Evolutionary conservation across 106 monocot genomes (phyloP).

Genomic region (Alisma plantagoaquatica): DNA sequence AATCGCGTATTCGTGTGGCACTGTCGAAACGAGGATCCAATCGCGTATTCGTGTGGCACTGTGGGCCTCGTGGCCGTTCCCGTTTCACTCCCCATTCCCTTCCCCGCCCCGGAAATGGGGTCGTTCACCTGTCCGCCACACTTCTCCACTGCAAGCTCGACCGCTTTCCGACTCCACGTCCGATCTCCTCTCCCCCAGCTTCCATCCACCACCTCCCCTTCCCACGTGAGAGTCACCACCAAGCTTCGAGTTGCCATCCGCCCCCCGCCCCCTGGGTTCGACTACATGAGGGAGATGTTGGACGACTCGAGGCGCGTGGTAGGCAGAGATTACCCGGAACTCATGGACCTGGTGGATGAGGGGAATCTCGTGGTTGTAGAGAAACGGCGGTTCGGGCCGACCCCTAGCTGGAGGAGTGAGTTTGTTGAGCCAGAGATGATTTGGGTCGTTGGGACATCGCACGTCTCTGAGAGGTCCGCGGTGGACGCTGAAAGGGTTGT

Average conservation of each 20-base stretch:
- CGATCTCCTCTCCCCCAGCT: too few species aligned
- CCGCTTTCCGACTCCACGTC: too few species aligned
- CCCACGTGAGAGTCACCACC: neutral
- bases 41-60: too few species aligned
- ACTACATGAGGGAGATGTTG: conserved; percentile 40
- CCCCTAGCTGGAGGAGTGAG: conserved; percentile 64
- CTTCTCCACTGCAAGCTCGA: too few species aligned
- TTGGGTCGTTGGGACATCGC: conserved; percentile 81
- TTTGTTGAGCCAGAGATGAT: conserved; percentile 82
- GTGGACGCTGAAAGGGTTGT: conserved; percentile 65
- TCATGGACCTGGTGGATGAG: conserved; percentile 49
- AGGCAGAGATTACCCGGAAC: conserved; percentile 36
- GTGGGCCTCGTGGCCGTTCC: too few species aligned
- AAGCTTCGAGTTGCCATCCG: conserved; percentile 28
- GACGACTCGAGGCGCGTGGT: conserved; percentile 41
- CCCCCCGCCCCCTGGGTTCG: conserved; percentile 60
- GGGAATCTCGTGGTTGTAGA: conserved; percentile 54
- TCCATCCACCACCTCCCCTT: too few species aligned
- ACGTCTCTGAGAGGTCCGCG: conserved; percentile 51
- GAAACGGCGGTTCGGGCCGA: conserved; percentile 65
- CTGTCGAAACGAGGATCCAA: too few species aligned
- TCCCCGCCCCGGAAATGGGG: too few species aligned
- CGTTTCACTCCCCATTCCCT: too few species aligned
- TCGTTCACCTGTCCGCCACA: too few species aligned
- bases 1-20: too few species aligned